Evolutionary conservation across 1,284 basidiomycete species (phyloP).

Genomic region (Megacollybia platyphylla): DNA sequence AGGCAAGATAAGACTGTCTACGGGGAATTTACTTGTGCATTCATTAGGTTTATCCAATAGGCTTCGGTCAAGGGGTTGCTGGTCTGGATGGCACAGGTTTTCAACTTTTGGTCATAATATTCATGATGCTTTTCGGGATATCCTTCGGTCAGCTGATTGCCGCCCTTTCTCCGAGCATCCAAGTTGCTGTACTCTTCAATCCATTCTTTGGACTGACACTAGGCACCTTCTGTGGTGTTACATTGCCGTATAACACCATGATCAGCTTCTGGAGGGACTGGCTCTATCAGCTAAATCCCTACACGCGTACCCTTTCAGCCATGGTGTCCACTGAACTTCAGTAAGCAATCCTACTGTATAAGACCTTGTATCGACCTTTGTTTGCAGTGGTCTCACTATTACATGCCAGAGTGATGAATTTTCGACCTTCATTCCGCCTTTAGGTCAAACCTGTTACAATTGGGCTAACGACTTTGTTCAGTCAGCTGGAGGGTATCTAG

Average conservation of each 20-base stretch:
- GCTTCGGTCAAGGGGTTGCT: conserved; percentile 52
- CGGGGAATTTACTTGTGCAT: no score
- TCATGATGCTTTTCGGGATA: conserved; percentile 71
- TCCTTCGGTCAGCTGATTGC: conserved; percentile 68
- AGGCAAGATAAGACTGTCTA: conserved; percentile 1
- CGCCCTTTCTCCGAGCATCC: conserved; percentile 63
- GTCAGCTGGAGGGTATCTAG: conserved; percentile 65
- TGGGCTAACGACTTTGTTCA: conserved; percentile 63
- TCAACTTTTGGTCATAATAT: conserved; percentile 58
- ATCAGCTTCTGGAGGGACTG: conserved; percentile 65
- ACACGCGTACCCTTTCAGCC: conserved; percentile 61
- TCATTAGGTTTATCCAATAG: conserved; percentile 43
- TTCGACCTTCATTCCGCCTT: conserved; percentile 55
- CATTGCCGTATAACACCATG: conserved; percentile 61
- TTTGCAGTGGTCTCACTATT: conserved; percentile 47
- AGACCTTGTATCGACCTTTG: conserved; percentile 2
- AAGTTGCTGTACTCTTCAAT: conserved; percentile 73
- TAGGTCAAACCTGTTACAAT: conserved; percentile 58
- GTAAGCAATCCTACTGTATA: conserved; percentile 18
- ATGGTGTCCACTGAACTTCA: conserved; percentile 76
- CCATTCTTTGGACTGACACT: conserved; percentile 65
- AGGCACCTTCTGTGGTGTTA: conserved; percentile 71
- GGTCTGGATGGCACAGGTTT: conserved; percentile 62
- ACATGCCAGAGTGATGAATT: conserved; percentile 60
- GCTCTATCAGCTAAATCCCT: conserved; percentile 61